Evolutionary conservation across 2,329 filamentous ascomycete species (phyloP).

Genomic region (Fusarium chlamydosporum): DNA sequence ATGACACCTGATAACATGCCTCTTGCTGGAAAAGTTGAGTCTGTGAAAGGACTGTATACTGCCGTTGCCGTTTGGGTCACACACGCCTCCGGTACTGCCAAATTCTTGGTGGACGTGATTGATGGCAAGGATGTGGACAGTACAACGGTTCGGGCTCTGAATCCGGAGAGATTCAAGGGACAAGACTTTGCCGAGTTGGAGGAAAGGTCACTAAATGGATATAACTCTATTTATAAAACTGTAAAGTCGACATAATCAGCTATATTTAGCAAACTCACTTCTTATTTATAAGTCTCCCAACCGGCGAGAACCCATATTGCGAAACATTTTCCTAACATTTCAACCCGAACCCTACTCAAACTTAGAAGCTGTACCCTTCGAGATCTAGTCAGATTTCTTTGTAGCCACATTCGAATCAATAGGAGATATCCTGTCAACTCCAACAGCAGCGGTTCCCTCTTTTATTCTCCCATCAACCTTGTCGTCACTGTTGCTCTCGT

Average conservation of each 20-base stretch:
- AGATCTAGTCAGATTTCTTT: background rate
- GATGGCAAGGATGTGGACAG: constrained; percentile 31
- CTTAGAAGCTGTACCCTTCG: background rate
- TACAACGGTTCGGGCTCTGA: constrained; percentile 22
- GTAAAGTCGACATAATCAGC: constrained; percentile 1
- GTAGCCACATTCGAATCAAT: constrained; percentile 16
- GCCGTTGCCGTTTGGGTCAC: constrained; percentile 47
- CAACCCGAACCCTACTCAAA: background rate
- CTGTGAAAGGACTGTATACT: constrained; percentile 27
- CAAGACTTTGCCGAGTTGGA: constrained; percentile 29
- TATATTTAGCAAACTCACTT: no score
- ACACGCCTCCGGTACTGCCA: constrained; percentile 40
- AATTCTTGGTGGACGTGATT: constrained; percentile 30
- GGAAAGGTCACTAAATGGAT: constrained; percentile 37
- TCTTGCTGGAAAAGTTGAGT: constrained; percentile 25
- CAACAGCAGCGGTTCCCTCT: background rate
- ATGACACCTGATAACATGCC: constrained; percentile 51
- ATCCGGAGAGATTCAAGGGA: constrained; percentile 39
- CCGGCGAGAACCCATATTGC: no score
- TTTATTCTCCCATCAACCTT: constrained; percentile 16
- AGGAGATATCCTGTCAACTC: constrained; percentile 12
- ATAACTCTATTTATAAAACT: constrained; percentile 49
- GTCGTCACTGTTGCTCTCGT: constrained; percentile 30
- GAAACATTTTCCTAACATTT: background rate
- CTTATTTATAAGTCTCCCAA: no score